phyloP scores from a whole-genome alignment of 352 stramenopile genomes.

The Phytophthora boehmeriae region DNA sequence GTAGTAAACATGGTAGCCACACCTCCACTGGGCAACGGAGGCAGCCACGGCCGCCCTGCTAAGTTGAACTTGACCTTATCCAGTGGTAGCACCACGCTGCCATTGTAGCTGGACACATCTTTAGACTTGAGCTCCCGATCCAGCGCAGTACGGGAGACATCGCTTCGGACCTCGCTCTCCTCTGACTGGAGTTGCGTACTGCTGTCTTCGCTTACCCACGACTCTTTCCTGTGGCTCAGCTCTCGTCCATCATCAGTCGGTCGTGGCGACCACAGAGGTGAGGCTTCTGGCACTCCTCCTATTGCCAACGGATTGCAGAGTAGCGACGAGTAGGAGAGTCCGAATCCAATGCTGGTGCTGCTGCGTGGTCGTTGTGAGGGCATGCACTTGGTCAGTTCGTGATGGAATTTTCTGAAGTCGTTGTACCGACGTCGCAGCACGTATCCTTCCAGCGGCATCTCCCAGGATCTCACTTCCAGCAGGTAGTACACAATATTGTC shows the following conservation, averaged over 20 bases:
- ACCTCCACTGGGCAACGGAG: slow-evolving; percentile 56
- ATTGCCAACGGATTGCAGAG: slow-evolving; percentile 55
- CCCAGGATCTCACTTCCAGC: slow-evolving; percentile 72
- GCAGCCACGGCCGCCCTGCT: slow-evolving; percentile 54
- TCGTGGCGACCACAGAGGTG: slow-evolving; percentile 57
- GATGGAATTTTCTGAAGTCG: slow-evolving; percentile 74
- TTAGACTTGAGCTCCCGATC: slow-evolving; percentile 15
- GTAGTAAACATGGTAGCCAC: slow-evolving; percentile 67
- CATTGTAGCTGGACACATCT: slow-evolving; percentile 48
- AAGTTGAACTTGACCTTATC: slow-evolving; percentile 61
- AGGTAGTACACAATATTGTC: slow-evolving; percentile 82
- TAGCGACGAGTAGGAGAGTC: slow-evolving; percentile 50
- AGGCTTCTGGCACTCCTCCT: slow-evolving; percentile 35
- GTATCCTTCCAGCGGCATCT: slow-evolving; percentile 79
- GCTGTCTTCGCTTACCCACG: slow-evolving; percentile 35
- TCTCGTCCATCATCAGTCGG: slow-evolving; percentile 32
- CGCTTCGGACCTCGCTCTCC: slow-evolving; percentile 37
- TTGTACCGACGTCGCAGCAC: slow-evolving; percentile 79
- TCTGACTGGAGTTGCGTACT: slow-evolving; percentile 19
- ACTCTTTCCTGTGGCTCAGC: slow-evolving; percentile 18
- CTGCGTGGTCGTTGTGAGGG: slow-evolving; percentile 36
- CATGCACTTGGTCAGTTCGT: slow-evolving; percentile 60
- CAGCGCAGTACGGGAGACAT: slow-evolving; percentile 12
- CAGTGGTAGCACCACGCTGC: slow-evolving; percentile 47
- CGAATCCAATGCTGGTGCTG: slow-evolving; percentile 29